These are phyloP conservation scores for Tuber indicum DNA, from an alignment of 495 filamentous ascomycete species.

Conservation along the genomic window DNA sequence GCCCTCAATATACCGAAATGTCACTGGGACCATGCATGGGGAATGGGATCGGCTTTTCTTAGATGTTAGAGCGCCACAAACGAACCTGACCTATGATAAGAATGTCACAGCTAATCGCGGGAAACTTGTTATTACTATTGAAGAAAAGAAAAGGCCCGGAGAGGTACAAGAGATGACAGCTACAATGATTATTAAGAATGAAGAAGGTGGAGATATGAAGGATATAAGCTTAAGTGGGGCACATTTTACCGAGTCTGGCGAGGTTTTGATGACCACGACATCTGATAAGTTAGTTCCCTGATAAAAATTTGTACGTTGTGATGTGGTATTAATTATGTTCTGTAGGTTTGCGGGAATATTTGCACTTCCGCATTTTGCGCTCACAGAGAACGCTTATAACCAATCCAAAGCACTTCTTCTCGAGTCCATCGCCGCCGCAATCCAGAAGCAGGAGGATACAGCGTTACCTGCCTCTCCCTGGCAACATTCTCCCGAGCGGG, in stretches of 20 bases:
- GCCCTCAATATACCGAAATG: slow-evolving; percentile 33
- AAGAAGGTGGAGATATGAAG: slow-evolving; percentile 54
- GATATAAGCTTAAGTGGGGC: slow-evolving; percentile 71
- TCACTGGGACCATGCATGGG: slow-evolving; percentile 32
- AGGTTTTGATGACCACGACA: slow-evolving; percentile 73
- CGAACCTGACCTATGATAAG: slow-evolving; percentile 30
- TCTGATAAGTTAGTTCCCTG: slow-evolving; percentile 62
- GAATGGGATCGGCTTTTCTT: slow-evolving; percentile 27
- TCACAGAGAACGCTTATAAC: slow-evolving; percentile 59
- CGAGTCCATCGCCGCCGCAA: slow-evolving; percentile 59
- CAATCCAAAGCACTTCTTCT: slow-evolving; percentile 62
- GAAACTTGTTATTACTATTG: slow-evolving; percentile 35
- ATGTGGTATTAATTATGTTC: slow-evolving; percentile 10
- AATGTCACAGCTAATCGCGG: slow-evolving; percentile 34
- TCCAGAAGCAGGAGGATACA: slow-evolving; percentile 55
- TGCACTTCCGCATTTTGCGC: slow-evolving; percentile 72
- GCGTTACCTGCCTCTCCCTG: slow-evolving; percentile 46
- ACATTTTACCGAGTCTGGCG: slow-evolving; percentile 70
- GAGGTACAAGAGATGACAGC: slow-evolving; percentile 32
- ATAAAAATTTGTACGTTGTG: slow-evolving; percentile 4
- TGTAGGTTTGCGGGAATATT: slow-evolving; percentile 72
- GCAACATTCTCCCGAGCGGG: slow-evolving; percentile 54
- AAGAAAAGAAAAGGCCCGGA: slow-evolving; percentile 30
- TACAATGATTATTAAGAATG: slow-evolving; percentile 35
- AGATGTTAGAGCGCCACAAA: slow-evolving; percentile 18